A percentile compares a stretch with the other conserved stretches of the same genome.
Conservation (phyloP, 768 basidiomycete species). For the Baorangia bicolor region DNA sequence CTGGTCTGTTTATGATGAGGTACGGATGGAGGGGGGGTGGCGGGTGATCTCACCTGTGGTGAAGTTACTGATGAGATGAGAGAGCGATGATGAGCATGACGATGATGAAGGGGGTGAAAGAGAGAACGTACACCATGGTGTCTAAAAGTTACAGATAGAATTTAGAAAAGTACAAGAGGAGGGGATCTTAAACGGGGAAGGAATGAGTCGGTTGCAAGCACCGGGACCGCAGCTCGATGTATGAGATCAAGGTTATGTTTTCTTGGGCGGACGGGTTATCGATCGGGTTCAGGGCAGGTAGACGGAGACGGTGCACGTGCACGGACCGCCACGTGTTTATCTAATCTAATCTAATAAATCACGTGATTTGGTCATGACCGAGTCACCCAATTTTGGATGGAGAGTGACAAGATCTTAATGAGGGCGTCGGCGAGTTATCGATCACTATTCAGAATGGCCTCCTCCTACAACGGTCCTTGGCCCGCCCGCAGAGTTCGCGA, state of each 20-base stretch:
- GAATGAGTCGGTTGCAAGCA: constrained; percentile 21
- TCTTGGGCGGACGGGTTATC: constrained; percentile 34
- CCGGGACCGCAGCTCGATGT: constrained; percentile 28
- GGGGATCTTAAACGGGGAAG: background rate
- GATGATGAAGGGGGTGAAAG: constrained; percentile 1
- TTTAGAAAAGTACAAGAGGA: constrained; percentile 16
- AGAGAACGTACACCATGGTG: constrained; percentile 77
- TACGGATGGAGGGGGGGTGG: background rate
- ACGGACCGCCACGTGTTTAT: constrained; percentile 10
- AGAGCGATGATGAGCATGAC: constrained; percentile 31
- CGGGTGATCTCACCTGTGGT: constrained; percentile 65
- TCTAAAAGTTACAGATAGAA: constrained; percentile 46
- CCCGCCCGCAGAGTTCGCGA: constrained; percentile 80
- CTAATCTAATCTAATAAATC: constrained; percentile 15
- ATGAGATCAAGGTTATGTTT: constrained; percentile 13
- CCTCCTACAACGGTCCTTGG: constrained; percentile 52
- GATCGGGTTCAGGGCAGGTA: constrained; percentile 48
- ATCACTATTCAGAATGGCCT: constrained; percentile 30
- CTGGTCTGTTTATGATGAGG: constrained; percentile 56
- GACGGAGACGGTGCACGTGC: constrained; percentile 8
- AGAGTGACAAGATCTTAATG: constrained; percentile 1
- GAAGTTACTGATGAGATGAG: constrained; percentile 65
- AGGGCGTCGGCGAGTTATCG: constrained; percentile 17
- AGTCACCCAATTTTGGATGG: constrained; percentile 12
- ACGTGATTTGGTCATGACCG: constrained; percentile 13